phyloP scores from a whole-genome alignment of 78 protist genomes.

The Bodo saltans region DNA sequence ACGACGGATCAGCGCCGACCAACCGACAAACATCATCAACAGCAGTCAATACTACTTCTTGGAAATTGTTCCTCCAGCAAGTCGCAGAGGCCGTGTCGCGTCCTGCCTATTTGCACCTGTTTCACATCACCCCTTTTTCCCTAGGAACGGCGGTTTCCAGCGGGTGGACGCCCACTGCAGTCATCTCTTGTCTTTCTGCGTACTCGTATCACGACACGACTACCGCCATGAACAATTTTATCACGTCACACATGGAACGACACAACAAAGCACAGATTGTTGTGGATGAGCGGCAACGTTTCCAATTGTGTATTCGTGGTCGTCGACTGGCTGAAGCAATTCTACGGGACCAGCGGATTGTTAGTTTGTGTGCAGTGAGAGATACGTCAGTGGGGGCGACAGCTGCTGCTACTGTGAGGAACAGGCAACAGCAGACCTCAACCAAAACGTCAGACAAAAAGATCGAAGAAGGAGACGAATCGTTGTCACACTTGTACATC shows the following conservation, averaged over 20 bases:
- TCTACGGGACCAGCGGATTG: background rate
- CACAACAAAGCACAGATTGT: background rate
- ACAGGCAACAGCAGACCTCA: background rate
- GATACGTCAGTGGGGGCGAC: background rate
- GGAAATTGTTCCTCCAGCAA: too few relatives aligned
- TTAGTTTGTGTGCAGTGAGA: too few relatives aligned
- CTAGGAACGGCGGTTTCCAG: constrained; percentile 89
- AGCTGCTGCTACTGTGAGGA: background rate
- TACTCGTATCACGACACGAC: background rate
- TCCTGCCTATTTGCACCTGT: constrained; percentile 83
- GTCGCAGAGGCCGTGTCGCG: constrained; percentile 45
- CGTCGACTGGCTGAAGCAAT: background rate
- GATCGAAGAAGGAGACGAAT: background rate
- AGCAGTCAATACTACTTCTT: too few relatives aligned
- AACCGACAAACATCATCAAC: too few relatives aligned
- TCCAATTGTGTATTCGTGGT: background rate
- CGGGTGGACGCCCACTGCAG: constrained; percentile 44
- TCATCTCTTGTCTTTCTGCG: background rate
- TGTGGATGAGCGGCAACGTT: too few relatives aligned
- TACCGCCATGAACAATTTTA: background rate
- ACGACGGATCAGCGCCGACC: too few relatives aligned
- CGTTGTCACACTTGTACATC: background rate
- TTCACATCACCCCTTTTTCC: constrained; percentile 82
- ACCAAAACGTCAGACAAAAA: background rate
- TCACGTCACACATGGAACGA: background rate